Evolutionary conservation across 306 rosid genomes (phyloP).

Genomic region (Quercus robur): DNA sequence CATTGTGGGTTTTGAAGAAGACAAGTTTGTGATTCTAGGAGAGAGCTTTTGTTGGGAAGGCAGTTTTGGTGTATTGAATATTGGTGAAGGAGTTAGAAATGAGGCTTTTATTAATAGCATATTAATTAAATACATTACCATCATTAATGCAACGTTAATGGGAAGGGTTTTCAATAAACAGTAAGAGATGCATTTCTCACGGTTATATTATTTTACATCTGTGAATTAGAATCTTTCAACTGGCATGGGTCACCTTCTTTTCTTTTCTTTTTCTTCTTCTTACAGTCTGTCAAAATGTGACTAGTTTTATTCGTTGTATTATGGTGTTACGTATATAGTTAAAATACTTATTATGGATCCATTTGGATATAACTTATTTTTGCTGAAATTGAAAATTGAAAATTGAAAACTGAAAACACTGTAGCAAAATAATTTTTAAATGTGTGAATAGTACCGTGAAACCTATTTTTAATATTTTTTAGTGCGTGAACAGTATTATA

Average conservation of each 20-base stretch:
- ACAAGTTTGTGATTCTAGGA: slow-evolving; percentile 6
- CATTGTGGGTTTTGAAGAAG: slow-evolving; percentile 30
- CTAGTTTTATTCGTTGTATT: not conserved
- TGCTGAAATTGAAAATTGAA: too few relatives aligned
- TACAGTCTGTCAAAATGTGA: not conserved
- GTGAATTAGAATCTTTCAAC: not conserved
- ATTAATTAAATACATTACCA: not conserved
- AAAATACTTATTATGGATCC: too few relatives aligned
- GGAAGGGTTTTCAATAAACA: not conserved
- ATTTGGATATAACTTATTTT: too few relatives aligned
- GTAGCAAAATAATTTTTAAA: too few relatives aligned
- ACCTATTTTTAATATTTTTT: too few relatives aligned
- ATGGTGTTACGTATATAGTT: too few relatives aligned
- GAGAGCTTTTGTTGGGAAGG: not conserved
- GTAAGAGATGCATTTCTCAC: slow-evolving; percentile 16
- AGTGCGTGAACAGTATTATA: too few relatives aligned
- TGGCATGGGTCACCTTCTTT: not conserved
- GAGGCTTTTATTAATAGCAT: not conserved
- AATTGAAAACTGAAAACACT: too few relatives aligned
- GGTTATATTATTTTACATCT: not conserved
- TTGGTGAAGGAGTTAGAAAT: slow-evolving; percentile 21
- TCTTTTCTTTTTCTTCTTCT: not conserved
- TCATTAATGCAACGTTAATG: slow-evolving; percentile 15
- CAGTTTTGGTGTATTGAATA: slow-evolving; percentile 6
- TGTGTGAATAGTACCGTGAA: too few relatives aligned